Conservation (phyloP, 139 green algal species). For the Coccomyxa sp. region DNA sequence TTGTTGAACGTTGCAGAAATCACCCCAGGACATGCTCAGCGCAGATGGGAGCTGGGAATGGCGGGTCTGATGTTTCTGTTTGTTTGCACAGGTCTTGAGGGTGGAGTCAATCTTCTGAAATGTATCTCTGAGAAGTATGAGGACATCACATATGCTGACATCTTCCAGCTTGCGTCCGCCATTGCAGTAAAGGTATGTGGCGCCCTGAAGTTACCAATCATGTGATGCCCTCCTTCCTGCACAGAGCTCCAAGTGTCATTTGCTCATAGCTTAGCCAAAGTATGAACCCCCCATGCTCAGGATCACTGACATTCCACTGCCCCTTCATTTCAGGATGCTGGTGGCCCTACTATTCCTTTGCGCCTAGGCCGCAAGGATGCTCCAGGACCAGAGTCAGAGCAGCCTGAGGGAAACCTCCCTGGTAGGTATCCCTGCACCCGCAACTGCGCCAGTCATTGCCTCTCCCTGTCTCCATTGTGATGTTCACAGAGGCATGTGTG, state of each 20-base stretch:
- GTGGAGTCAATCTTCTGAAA: constrained; percentile 40
- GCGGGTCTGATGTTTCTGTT: not conserved
- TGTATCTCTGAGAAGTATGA: constrained; percentile 45
- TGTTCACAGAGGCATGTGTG: not conserved
- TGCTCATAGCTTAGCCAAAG: not conserved
- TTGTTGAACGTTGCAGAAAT: not conserved
- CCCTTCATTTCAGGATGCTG: constrained; percentile 43
- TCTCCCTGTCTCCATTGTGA: not conserved
- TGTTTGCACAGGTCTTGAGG: constrained; percentile 25
- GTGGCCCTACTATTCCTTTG: constrained; percentile 85
- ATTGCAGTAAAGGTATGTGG: constrained; percentile 43
- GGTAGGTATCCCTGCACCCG: constrained; percentile 10
- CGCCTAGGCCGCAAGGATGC: constrained; percentile 77
- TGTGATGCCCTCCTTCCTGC: not conserved
- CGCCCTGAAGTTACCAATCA: not conserved
- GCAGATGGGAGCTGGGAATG: not conserved
- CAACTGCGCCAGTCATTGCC: not conserved
- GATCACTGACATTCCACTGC: not conserved
- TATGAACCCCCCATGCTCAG: not conserved
- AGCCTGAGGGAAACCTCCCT: constrained; percentile 80
- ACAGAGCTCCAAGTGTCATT: not conserved
- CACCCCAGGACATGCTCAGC: not conserved
- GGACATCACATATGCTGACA: constrained; percentile 57
- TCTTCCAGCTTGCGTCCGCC: constrained; percentile 64
- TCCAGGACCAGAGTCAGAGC: constrained; percentile 44